Base-by-base conservation (phyloP, 73 alveolate genomes). In the Paramecium caudatum region DNA sequence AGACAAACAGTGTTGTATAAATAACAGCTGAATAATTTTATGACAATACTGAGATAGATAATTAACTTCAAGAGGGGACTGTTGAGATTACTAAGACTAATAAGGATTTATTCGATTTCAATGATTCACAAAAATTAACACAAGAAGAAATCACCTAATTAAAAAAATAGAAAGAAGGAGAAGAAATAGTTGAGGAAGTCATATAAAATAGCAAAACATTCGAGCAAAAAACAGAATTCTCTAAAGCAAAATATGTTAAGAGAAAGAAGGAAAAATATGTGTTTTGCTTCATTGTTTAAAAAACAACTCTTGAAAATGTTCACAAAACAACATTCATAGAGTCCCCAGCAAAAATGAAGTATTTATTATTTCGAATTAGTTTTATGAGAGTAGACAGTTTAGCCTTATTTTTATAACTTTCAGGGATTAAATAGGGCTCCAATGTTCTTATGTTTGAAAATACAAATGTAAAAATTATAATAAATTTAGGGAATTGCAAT, bases 241-340 rank as follows among this genome's bases (percentile, higher is more conserved):
- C 83, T 13, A 33, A 65, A 32, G 83, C 83, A 13, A 65, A 65
- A 9, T 65, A 65, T 65, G 15, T 65, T 12, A 65, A 65, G 30
- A 65, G 49, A 65, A 65, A 65, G 83, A 65, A 65, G 32, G 47
- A 65, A 65, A 65, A 65, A n/a, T 65, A 65, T 36, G 15, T 65
- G 27, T 65, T 36, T 4, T 65, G 83, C 34, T 65, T 65, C 34
- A 65, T 65, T 46, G 55, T 65, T 65, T 65, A 25, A 32, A 36
- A 65, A 65, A 33, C 50, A 3, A 65, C 47, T 25, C 16, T 65
- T 3, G 49, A 33, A 8, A 65, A 65, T 65, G 34, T 65, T 30
- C 83, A 65, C n/a, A 65, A 65, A 21, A 65, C 47, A 32, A 4
- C 16, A 33, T 65, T 33, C n/a, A 16, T 33, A 33, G 83, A 65